phyloP scores from a whole-genome alignment of 768 basidiomycete genomes.

The Lactarius sp. region DNA sequence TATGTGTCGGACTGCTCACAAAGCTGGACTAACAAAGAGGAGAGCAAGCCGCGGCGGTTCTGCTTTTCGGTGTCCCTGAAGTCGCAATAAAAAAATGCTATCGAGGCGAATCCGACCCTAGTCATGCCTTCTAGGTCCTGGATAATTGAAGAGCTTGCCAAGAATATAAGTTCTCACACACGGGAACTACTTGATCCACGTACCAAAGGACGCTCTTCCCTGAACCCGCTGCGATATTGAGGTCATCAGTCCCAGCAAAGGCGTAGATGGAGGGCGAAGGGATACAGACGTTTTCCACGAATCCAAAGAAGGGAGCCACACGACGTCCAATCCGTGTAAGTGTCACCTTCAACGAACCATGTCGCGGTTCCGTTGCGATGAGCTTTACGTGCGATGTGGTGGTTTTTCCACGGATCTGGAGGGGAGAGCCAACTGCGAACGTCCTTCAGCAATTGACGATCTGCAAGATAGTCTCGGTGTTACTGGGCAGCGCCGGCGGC shows the following conservation, averaged over 20 bases:
- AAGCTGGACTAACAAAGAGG: neutral
- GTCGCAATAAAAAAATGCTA: conserved; percentile 1
- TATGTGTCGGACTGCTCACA: neutral
- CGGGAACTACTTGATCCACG: too few relatives aligned
- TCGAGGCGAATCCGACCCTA: neutral
- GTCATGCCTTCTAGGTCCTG: neutral
- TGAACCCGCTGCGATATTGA: too few relatives aligned
- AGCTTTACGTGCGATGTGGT: too few relatives aligned
- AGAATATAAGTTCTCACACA: neutral
- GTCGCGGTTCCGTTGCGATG: too few relatives aligned
- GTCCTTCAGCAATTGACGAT: neutral
- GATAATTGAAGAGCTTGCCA: neutral
- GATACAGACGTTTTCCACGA: neutral
- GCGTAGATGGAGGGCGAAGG: neutral
- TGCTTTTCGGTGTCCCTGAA: neutral
- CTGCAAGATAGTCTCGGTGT: too few relatives aligned
- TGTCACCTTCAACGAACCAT: neutral
- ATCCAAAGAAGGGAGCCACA: too few relatives aligned
- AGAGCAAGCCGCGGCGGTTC: neutral
- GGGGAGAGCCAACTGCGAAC: too few relatives aligned
- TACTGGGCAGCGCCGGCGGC: too few relatives aligned
- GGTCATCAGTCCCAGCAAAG: neutral
- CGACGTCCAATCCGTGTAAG: neutral
- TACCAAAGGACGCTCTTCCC: neutral
- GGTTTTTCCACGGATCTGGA: too few relatives aligned